phyloP scores from a whole-genome alignment of 164 flowering plant species.

The Santalum album region DNA sequence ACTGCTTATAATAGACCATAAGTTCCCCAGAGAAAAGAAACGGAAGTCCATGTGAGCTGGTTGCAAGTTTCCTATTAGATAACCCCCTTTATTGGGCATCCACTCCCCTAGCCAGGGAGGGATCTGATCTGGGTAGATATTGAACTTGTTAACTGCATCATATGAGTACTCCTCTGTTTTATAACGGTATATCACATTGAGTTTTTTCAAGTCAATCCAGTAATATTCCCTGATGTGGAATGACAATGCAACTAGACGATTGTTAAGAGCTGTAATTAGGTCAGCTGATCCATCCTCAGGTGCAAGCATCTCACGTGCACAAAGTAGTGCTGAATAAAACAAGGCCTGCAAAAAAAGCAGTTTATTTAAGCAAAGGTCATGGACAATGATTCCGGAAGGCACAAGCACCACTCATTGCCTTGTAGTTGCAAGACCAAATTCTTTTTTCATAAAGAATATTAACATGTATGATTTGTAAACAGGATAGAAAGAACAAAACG shows the following conservation, averaged over 20 bases:
- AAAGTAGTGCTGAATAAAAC: constrained; percentile 77
- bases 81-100: constrained; percentile 85
- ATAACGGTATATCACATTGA: constrained; percentile 82
- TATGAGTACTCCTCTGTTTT: constrained; percentile 90
- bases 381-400: too few relatives aligned
- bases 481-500: too few relatives aligned
- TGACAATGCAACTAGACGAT: constrained; percentile 73
- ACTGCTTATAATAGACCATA: constrained; percentile 72
- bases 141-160: constrained; percentile 93
- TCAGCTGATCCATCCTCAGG: constrained; percentile 77
- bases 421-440: too few relatives aligned
- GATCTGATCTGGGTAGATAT: constrained; percentile 87
- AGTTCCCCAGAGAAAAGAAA: constrained; percentile 86
- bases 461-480: too few relatives aligned
- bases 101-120: constrained; percentile 82
- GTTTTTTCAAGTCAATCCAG: constrained; percentile 76
- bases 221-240: constrained; percentile 88
- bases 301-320: constrained; percentile 84
- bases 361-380: too few relatives aligned
- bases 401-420: too few relatives aligned
- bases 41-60: constrained; percentile 98
- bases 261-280: constrained; percentile 62
- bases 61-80: constrained; percentile 81
- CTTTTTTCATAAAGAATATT: too few relatives aligned
- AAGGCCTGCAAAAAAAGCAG: constrained; percentile 49